Evolutionary conservation across 306 rosid genomes (phyloP).

Genomic region (Quercus rubra): DNA sequence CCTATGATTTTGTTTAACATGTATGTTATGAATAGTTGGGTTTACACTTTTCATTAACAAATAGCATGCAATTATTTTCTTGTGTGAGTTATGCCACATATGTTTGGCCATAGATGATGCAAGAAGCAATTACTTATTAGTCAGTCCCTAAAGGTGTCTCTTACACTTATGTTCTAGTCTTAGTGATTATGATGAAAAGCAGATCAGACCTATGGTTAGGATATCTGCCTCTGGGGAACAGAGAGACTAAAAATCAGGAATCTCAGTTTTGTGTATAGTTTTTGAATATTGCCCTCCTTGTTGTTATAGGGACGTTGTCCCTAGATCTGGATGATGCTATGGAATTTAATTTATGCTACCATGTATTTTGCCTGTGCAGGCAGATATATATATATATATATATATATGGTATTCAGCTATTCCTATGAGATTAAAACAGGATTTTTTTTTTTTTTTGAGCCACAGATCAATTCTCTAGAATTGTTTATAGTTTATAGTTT

Average conservation of each 20-base stretch:
- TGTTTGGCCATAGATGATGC: background rate
- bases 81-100: background rate
- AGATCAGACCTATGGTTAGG: background rate
- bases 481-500: background rate
- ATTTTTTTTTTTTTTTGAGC: too few species aligned
- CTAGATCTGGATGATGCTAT: background rate
- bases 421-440: too few species aligned
- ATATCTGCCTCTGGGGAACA: background rate
- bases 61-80: background rate
- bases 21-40: background rate
- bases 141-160: background rate
- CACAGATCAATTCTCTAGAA: background rate
- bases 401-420: background rate
- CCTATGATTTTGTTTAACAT: conserved; percentile 3
- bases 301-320: too few species aligned
- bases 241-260: background rate
- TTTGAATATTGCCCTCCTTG: background rate
- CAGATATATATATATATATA: background rate
- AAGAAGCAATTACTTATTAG: background rate
- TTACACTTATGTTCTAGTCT: background rate
- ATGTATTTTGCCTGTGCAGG: background rate
- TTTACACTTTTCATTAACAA: background rate
- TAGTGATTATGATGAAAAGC: background rate
- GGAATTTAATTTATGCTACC: background rate
- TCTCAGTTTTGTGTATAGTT: background rate